Conservation (phyloP, 2,329 filamentous ascomycete species). For the Aspergillus ibericus region DNA sequence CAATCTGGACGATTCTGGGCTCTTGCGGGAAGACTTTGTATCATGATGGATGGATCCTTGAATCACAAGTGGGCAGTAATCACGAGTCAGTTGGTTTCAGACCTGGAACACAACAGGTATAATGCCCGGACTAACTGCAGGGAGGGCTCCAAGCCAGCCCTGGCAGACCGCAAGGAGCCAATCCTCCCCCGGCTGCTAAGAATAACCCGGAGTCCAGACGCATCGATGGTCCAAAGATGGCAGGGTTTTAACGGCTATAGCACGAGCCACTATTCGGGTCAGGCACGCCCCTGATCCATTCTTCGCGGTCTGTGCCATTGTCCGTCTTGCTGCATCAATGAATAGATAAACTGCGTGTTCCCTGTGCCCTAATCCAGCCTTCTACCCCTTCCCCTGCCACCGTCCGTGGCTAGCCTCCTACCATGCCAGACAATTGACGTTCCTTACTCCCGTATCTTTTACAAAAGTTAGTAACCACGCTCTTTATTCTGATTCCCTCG, state of each 20-base stretch:
- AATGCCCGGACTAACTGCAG: neutral
- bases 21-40: neutral
- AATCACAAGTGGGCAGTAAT: no score
- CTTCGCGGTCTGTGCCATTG: no score
- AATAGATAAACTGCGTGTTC: neutral
- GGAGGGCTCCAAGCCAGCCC: no score
- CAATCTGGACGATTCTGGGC: neutral
- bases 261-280: neutral
- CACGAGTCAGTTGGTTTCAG: neutral
- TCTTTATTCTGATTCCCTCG: no score
- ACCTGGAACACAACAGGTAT: neutral
- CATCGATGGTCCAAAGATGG: neutral
- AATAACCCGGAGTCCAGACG: slow-evolving; percentile 13
- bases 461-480: neutral
- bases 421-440: neutral
- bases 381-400: neutral
- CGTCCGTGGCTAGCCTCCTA: neutral
- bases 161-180: neutral
- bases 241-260: neutral
- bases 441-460: neutral
- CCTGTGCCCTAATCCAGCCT: neutral
- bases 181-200: slow-evolving; percentile 2
- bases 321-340: neutral
- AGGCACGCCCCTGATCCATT: neutral
- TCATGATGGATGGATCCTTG: no score